Evolutionary conservation across 441 rosid species (phyloP).

Genomic region (Mallotus repandus): DNA sequence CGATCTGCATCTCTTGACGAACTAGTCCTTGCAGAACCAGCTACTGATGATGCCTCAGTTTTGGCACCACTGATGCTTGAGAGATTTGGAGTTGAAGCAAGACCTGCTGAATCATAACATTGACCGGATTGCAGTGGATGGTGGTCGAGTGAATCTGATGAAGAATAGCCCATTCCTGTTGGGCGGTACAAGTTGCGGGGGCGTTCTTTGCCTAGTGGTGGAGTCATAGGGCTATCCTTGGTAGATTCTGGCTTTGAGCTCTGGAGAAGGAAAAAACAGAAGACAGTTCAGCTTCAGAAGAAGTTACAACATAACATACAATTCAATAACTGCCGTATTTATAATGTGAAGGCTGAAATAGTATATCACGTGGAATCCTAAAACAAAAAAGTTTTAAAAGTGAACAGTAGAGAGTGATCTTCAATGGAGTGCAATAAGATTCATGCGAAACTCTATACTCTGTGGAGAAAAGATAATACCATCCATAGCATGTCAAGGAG

Average conservation of each 20-base stretch:
- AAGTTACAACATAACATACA: slow-evolving; percentile 5
- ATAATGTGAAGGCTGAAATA: background rate
- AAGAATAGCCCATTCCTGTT: slow-evolving; percentile 48
- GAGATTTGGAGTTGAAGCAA: slow-evolving; percentile 67
- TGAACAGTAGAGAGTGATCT: background rate
- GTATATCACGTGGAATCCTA: background rate
- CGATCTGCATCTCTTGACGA: slow-evolving; percentile 70
- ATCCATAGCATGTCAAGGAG: background rate
- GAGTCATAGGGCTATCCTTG: slow-evolving; percentile 67
- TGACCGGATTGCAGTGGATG: slow-evolving; percentile 47
- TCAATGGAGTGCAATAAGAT: slow-evolving; percentile 2
- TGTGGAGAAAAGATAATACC: background rate
- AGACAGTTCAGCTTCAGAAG: background rate
- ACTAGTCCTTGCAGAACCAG: slow-evolving; percentile 64
- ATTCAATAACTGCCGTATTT: background rate
- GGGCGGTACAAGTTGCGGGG: slow-evolving; percentile 41
- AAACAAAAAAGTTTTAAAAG: background rate
- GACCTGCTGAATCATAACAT: slow-evolving; percentile 47
- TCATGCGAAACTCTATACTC: background rate
- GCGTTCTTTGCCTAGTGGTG: slow-evolving; percentile 63
- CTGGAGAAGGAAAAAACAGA: slow-evolving; percentile 30
- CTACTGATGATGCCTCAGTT: slow-evolving; percentile 77
- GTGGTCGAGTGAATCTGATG: slow-evolving; percentile 66
- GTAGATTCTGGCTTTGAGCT: slow-evolving; percentile 52
- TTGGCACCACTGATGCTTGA: slow-evolving; percentile 67